phyloP scores from a whole-genome alignment of 73 alveolate genomes.

The Paraurostyla sp. region DNA sequence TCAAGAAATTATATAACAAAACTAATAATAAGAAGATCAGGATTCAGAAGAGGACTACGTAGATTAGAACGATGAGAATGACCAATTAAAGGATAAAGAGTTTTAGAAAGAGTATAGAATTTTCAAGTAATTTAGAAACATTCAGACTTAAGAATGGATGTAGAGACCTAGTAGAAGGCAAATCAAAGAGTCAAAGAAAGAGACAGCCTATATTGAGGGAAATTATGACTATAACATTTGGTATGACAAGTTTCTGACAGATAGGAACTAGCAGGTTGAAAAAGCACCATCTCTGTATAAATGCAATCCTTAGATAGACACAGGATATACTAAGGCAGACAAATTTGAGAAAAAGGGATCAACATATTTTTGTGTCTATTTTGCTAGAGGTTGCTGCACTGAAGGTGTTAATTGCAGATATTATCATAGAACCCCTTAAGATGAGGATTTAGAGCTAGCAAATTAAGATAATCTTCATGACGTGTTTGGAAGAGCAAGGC shows the following conservation, averaged over 20 bases:
- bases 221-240: constrained; percentile 98
- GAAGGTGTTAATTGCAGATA: constrained; percentile 98
- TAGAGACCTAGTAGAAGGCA: constrained; percentile 96
- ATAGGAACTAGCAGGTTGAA: constrained; percentile 83
- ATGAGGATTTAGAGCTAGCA: constrained; percentile 83
- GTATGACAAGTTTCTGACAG: constrained; percentile 98
- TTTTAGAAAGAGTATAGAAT: constrained; percentile 70
- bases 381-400: constrained; percentile 98
- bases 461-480: constrained; percentile 93
- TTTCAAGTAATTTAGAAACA: constrained; percentile 73
- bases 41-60: constrained; percentile 70
- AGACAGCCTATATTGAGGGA: constrained; percentile 97
- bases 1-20: constrained; percentile 30
- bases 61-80: constrained; percentile 66
- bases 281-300: constrained; percentile 93
- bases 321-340: constrained; percentile 98
- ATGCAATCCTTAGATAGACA: constrained; percentile 95
- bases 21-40: constrained; percentile 27
- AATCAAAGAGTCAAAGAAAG: constrained; percentile 90
- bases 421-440: constrained; percentile 97
- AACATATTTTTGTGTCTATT: constrained; percentile 94
- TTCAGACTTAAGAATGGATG: constrained; percentile 83
- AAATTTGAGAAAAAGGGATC: constrained; percentile 88
- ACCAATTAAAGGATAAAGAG: constrained; percentile 28
- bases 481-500: constrained; percentile 97